phyloP scores from a whole-genome alignment of 805 yeast genomes.

The Suhomyces sp. region DNA sequence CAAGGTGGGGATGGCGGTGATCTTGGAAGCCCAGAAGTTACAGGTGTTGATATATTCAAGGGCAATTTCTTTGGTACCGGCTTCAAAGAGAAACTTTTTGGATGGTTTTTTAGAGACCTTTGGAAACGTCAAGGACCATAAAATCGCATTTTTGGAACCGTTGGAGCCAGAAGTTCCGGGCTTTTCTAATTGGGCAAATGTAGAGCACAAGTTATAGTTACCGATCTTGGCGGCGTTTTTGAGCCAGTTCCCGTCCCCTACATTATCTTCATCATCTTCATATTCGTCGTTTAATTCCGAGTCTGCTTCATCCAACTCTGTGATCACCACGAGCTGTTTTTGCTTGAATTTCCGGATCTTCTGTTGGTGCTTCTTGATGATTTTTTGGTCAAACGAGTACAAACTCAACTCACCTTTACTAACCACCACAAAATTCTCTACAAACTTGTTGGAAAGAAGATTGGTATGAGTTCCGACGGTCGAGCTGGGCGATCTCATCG shows the following conservation, averaged over 20 bases:
- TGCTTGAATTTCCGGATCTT: slow-evolving; percentile 22
- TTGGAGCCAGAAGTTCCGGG: slow-evolving; percentile 6
- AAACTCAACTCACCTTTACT: slow-evolving; percentile 63
- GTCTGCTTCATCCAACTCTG: slow-evolving; percentile 15
- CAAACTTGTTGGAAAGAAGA: slow-evolving; percentile 28
- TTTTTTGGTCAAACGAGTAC: slow-evolving; percentile 51
- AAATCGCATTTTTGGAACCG: slow-evolving; percentile 14
- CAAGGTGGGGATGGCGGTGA: slow-evolving; percentile 70
- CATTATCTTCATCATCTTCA: slow-evolving; percentile 23
- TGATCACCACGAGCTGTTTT: slow-evolving; percentile 13
- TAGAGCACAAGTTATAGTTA: slow-evolving; percentile 49
- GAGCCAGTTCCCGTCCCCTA: slow-evolving; percentile 71
- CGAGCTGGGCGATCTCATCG: slow-evolving; percentile 1
- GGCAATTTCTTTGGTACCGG: slow-evolving; percentile 67
- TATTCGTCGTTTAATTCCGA: slow-evolving; percentile 24
- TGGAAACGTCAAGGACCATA: slow-evolving; percentile 60
- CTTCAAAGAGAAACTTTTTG: slow-evolving; percentile 56
- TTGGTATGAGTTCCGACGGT: slow-evolving; percentile 10
- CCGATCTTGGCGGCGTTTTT: slow-evolving; percentile 59
- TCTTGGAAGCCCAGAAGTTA: slow-evolving; percentile 88
- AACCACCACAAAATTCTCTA: slow-evolving; percentile 60
- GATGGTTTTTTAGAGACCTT: slow-evolving; percentile 31
- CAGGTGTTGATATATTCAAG: slow-evolving; percentile 69
- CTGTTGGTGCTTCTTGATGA: slow-evolving; percentile 39
- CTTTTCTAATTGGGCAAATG: slow-evolving; percentile 43